Conservation (phyloP, 129 eudicot genomes). For the Rutidosis leptorrhynchoides region DNA sequence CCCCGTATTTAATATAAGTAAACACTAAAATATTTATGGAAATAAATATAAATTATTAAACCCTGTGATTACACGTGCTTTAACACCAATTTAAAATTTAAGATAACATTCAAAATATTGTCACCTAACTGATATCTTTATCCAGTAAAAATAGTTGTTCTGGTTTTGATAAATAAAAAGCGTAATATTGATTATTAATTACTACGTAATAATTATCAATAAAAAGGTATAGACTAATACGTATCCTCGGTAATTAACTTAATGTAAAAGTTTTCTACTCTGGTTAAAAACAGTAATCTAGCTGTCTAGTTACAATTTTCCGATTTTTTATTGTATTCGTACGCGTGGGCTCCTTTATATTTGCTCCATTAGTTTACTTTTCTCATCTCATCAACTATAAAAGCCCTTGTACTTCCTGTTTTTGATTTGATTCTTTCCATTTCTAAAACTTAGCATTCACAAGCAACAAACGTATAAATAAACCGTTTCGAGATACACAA, state of each 20-base stretch:
- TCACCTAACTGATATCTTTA: too few species aligned
- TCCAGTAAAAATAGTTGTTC: neutral
- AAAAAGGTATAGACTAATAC: neutral
- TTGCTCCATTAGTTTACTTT: constrained; percentile 17
- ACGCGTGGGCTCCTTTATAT: constrained; percentile 30
- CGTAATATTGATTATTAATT: neutral
- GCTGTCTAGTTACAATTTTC: too few species aligned
- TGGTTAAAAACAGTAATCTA: too few species aligned
- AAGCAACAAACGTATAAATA: constrained; percentile 30
- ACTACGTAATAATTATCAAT: too few species aligned
- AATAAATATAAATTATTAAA: too few species aligned
- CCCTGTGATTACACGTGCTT: too few species aligned
- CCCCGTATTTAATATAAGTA: too few species aligned
- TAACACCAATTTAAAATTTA: too few species aligned
- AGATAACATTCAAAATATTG: too few species aligned
- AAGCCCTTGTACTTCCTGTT: constrained; percentile 14
- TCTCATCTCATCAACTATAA: constrained; percentile 23
- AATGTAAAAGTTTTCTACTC: neutral
- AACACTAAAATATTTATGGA: too few species aligned
- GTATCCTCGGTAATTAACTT: neutral
- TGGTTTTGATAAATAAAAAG: too few species aligned
- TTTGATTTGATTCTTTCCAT: constrained; percentile 24
- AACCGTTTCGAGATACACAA: constrained; percentile 32
- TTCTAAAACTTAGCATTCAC: constrained; percentile 14
- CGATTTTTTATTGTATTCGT: constrained; percentile 12